Evolutionary conservation across 2,329 filamentous ascomycete genomes (phyloP).

Genomic region (Nigrospora sphaerica): DNA sequence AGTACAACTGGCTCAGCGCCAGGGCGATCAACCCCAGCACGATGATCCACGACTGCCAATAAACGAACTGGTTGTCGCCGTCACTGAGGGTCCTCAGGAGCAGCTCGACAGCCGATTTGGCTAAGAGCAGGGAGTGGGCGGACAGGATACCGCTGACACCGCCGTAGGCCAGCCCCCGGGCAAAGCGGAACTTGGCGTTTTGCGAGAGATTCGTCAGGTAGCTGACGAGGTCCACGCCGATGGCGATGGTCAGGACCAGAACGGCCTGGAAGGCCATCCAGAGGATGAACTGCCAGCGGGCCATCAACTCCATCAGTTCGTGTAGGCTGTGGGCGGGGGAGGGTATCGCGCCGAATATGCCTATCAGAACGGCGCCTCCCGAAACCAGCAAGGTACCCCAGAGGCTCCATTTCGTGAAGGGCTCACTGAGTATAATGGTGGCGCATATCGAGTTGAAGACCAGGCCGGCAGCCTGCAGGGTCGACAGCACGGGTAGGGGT

Average conservation of each 20-base stretch:
- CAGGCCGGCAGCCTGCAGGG: conserved; percentile 87
- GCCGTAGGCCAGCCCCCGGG: conserved; percentile 81
- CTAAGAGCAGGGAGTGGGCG: conserved; percentile 85
- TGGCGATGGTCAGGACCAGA: conserved; percentile 62
- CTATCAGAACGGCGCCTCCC: conserved; percentile 82
- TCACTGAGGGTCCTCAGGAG: conserved; percentile 81
- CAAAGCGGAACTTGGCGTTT: conserved; percentile 63
- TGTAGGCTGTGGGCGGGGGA: conserved; percentile 84
- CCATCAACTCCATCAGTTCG: conserved; percentile 72
- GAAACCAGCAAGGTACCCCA: conserved; percentile 85
- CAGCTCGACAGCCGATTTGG: conserved; percentile 93
- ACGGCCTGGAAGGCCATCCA: conserved; percentile 83
- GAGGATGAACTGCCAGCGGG: conserved; percentile 66
- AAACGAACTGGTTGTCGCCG: conserved; percentile 84
- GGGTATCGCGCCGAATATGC: conserved; percentile 86
- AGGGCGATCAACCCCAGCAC: conserved; percentile 73
- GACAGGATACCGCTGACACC: conserved; percentile 88
- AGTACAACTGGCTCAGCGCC: conserved; percentile 88
- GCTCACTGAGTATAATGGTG: conserved; percentile 83
- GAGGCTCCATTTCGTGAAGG: conserved; percentile 90
- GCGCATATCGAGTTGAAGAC: conserved; percentile 99
- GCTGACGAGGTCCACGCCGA: conserved; percentile 51
- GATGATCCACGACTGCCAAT: conserved; percentile 93
- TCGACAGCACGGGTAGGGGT: conserved; percentile 88
- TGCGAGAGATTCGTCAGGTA: conserved; percentile 45